These are phyloP conservation scores for Kwoniella shandongensis DNA, from an alignment of 768 basidiomycete genomes.

Conservation along the genomic window DNA sequence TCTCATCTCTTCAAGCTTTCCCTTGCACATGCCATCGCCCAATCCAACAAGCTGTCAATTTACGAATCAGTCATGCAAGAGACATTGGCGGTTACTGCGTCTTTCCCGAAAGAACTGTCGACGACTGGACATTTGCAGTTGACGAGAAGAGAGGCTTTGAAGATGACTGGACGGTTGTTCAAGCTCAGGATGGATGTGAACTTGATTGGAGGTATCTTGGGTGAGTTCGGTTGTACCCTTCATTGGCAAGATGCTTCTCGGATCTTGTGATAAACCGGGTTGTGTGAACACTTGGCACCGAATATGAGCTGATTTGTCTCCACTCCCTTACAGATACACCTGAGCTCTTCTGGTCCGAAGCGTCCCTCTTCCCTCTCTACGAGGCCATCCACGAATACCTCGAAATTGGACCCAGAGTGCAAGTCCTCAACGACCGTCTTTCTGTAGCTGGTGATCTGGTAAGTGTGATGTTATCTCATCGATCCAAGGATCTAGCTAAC, in stretches of 20 bases:
- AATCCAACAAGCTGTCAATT: constrained; percentile 85
- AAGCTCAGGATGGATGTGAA: constrained; percentile 86
- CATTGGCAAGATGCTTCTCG: neutral
- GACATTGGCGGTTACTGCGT: constrained; percentile 75
- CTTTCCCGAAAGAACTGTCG: constrained; percentile 82
- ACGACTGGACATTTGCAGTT: constrained; percentile 72
- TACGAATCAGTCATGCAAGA: constrained; percentile 77
- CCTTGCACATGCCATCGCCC: constrained; percentile 90
- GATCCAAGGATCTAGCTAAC: constrained; percentile 35
- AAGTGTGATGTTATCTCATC: constrained; percentile 9
- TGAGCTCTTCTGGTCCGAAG: constrained; percentile 92
- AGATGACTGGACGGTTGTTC: constrained; percentile 81
- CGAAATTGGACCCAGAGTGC: constrained; percentile 80
- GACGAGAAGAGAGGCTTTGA: constrained; percentile 76
- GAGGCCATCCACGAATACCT: constrained; percentile 93
- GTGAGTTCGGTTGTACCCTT: too few species aligned
- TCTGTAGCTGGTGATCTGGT: constrained; percentile 86
- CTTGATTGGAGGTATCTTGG: constrained; percentile 82
- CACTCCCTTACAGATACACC: constrained; percentile 64
- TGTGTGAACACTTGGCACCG: neutral
- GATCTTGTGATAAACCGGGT: neutral
- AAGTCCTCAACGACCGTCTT: constrained; percentile 82
- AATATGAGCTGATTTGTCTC: neutral
- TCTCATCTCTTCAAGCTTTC: constrained; percentile 68
- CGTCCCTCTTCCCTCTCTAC: constrained; percentile 81